Percentiles rank a stretch among this genome's conserved stretches.
These are phyloP conservation scores for Meyerozyma sp. DNA, from an alignment of 1,139 yeast species.

Conservation along the genomic window DNA sequence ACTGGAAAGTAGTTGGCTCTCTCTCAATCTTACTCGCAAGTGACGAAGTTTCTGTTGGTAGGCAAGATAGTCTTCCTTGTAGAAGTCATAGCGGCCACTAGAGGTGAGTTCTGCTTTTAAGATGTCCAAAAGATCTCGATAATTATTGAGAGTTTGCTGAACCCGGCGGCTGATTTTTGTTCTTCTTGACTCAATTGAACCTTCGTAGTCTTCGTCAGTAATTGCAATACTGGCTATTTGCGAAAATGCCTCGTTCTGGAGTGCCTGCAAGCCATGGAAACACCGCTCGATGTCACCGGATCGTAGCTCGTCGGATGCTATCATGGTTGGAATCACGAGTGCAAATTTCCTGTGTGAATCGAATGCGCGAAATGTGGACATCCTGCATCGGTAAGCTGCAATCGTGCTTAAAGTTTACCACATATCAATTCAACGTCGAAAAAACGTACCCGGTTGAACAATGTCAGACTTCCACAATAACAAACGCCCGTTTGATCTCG, in stretches of 20 bases:
- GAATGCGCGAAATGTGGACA: too few species aligned
- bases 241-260: slow-evolving; percentile 11
- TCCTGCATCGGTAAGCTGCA: too few species aligned
- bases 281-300: slow-evolving; percentile 4
- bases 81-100: neutral
- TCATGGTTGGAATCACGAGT: neutral
- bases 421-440: too few species aligned
- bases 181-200: slow-evolving; percentile 14
- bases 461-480: too few species aligned
- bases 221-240: slow-evolving; percentile 12
- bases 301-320: neutral
- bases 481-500: too few species aligned
- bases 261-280: slow-evolving; percentile 11
- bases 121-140: slow-evolving; percentile 17
- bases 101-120: slow-evolving; percentile 10
- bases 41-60: neutral
- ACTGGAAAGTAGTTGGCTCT: neutral
- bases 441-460: too few species aligned
- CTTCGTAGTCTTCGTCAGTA: slow-evolving; percentile 6
- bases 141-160: slow-evolving; percentile 11
- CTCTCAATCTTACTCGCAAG: slow-evolving; percentile 1
- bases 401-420: too few species aligned
- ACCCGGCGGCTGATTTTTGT: slow-evolving; percentile 11
- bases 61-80: neutral
- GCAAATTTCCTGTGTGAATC: neutral